phyloP scores from a whole-genome alignment of 1,284 basidiomycete genomes.

The Pseudozyma sp. region DNA sequence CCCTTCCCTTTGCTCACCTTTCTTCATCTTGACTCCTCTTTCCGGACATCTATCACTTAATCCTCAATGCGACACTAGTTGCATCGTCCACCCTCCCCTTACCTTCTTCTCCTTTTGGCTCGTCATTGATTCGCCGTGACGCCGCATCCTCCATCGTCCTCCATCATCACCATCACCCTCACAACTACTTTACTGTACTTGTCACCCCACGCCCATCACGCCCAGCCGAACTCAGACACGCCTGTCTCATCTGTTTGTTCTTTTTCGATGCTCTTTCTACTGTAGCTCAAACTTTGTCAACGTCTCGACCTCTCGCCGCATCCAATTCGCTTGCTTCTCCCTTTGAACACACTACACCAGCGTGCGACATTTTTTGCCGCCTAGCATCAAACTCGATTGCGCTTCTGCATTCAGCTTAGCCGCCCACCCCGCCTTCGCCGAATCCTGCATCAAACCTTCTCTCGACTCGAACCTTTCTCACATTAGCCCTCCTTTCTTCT shows the following conservation, averaged over 20 bases:
- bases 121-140: conserved; percentile 2
- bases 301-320: too few relatives aligned
- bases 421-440: background rate
- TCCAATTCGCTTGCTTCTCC: too few relatives aligned
- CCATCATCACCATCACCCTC: background rate
- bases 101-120: too few relatives aligned
- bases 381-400: background rate
- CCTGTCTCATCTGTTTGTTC: conserved; percentile 5
- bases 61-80: conserved; percentile 8
- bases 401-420: conserved; percentile 5
- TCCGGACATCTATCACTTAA: conserved; percentile 6
- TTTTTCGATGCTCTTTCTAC: background rate
- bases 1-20: background rate
- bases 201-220: background rate
- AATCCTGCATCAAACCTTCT: background rate
- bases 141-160: background rate
- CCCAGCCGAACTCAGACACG: conserved; percentile 14
- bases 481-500: too few relatives aligned
- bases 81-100: background rate
- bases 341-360: too few relatives aligned
- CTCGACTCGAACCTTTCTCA: background rate
- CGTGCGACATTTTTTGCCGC: background rate
- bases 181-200: background rate
- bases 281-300: too few relatives aligned
- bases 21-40: conserved; percentile 4